Evolutionary conservation across 2,329 filamentous ascomycete species (phyloP).

Genomic region (Drechslerella dactyloides): DNA sequence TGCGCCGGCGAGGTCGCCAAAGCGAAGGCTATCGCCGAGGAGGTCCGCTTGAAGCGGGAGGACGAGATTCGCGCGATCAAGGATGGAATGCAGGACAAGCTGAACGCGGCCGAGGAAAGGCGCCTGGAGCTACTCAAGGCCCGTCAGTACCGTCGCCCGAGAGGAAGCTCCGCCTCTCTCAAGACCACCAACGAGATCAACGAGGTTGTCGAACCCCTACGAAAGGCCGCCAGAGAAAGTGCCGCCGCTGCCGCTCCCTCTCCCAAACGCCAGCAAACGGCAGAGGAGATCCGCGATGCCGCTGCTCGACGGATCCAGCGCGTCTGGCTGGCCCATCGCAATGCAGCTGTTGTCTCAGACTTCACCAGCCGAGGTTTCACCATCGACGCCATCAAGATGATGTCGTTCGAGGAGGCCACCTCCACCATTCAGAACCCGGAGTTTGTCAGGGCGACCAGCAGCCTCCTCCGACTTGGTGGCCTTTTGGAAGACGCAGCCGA

Average conservation of each 20-base stretch:
- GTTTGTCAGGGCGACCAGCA: conserved; percentile 70
- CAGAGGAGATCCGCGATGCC: conserved; percentile 65
- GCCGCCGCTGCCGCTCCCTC: conserved; percentile 8
- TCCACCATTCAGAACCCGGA: conserved; percentile 70
- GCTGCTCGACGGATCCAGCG: conserved; percentile 72
- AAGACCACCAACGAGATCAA: conserved; percentile 58
- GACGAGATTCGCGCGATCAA: conserved; percentile 73
- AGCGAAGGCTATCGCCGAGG: conserved; percentile 81
- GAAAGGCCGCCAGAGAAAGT: conserved; percentile 58
- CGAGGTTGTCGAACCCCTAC: conserved; percentile 63
- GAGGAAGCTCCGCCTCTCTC: conserved; percentile 64
- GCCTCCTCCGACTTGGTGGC: conserved; percentile 72
- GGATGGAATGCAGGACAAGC: conserved; percentile 77
- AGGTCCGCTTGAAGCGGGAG: conserved; percentile 79
- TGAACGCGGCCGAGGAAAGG: conserved; percentile 76
- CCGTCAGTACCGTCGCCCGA: conserved; percentile 63
- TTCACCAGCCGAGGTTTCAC: conserved; percentile 72
- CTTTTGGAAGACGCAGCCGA: conserved; percentile 67
- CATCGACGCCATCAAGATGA: conserved; percentile 72
- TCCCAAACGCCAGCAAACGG: conserved; percentile 53
- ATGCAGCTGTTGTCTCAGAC: conserved; percentile 68
- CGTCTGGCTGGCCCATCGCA: conserved; percentile 70
- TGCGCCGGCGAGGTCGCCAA: conserved; percentile 83
- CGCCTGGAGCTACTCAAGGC: conserved; percentile 67
- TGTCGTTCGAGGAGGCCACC: conserved; percentile 76